Evolutionary conservation across 768 basidiomycete species (phyloP), one percentile per base, ranked within the genome.

Genomic region (Cubamyces sp.): DNA sequence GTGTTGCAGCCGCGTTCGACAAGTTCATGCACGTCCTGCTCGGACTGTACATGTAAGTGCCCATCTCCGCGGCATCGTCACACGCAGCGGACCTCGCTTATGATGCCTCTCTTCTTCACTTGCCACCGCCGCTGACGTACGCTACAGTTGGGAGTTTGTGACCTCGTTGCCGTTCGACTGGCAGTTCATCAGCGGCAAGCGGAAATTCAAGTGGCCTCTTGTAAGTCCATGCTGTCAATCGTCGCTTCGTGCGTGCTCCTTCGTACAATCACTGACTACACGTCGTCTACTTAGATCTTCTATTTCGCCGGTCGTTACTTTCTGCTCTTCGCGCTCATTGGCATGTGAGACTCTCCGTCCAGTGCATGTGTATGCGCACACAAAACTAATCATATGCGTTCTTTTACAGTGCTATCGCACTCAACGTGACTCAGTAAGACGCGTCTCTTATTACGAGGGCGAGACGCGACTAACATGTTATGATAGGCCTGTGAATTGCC

Each of bases 301-400:
- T 82, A 82, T 68, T 81, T 82, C 55, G 64, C 74, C 6, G 78
- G 77, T 3, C 78, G 81, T 58, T 82, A 82, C 70, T 59, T 75
- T 34, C 66, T 82, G 39, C 69, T 82, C 18, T 76, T 77, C 50
- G 78, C 81, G 9, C 69, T 82, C 68, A 74, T 82, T 19, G 81
- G 81, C 61, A 80, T 82, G 82, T 81, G 61, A 64, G 79, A 41
- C 66, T 6, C 5, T 45, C 52, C 19, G n/a, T 37, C n/a, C 34
- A 21, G 19, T 46, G 23, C 40, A 46, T 43, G 5, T 59, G 57
- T 41, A 43, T 21, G 16, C 16, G 51, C 50, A 42, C 30, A 16
- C n/a, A 9, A 4, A 18, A 46, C 49, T 60, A 25, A 63, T 48
- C 47, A 15, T 54, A 23, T 41, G 56, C 50, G 45, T 43, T 1